Base-by-base conservation (phyloP, 2,329 filamentous ascomycete genomes). In the Clonostachys sp. region DNA sequence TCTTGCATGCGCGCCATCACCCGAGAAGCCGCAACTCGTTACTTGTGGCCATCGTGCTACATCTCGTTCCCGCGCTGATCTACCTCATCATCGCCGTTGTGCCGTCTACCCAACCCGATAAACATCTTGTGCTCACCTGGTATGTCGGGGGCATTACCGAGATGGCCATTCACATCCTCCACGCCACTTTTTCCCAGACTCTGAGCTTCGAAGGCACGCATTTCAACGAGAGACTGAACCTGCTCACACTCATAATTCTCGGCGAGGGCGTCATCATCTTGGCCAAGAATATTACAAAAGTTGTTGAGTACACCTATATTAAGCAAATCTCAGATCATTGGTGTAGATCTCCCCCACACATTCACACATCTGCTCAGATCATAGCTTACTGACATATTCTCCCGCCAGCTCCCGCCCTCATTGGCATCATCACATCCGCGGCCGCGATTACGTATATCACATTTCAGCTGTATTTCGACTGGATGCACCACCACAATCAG, bases 231-330 rank as follows among this genome's bases (percentile, higher is more conserved):
- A 73, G 84, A 10, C 77, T 86, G 73, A 77, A 75, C 12, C 67
- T 85, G 3, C 67, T 86, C 47, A 86, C 82, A 0, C 70, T 86
- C 44, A 84, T 86, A 50, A 81, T 87, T 47, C 75, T 86, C 49
- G 83, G 83, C 13, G 83, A 86, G 56, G 81, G 81, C 45, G 77
- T 83, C n/a, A 82, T 85, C 38, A 75, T 78, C n/a, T 67, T 85
- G 8, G 64, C 66, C 2, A 64, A 68, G 47, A 69, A 69, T 35
- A 77, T 85, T 16, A 77, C 75, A 39, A 75, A 70, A 1, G 65
- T 76, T 6, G 71, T 73, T 1, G 64, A 73, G 48, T 30, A 30
- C 10, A 30, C 24, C 3, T 30, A 30, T 30, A 30, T 30, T 4
- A 30, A 30, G 24, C 24, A 30, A 30, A 63, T 62, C 30, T 65